Evolutionary conservation across 1,284 basidiomycete genomes (phyloP), one percentile per base, ranked within the genome.

Genomic region (Vanrija humicola): DNA sequence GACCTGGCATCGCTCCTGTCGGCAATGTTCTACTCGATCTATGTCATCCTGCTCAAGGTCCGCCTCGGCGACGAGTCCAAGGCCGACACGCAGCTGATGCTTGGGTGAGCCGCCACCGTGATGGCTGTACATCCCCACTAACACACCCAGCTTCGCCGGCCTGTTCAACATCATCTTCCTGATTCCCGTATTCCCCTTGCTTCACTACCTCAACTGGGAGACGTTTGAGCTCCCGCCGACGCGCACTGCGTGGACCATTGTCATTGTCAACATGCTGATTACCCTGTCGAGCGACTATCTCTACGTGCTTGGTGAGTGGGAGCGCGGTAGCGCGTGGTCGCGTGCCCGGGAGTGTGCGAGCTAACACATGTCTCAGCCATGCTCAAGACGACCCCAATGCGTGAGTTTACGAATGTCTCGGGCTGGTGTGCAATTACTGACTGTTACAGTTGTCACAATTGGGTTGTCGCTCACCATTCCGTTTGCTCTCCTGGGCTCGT

Each of bases 381-480:
- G 93, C 83, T 98, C 60, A 97, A 96, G 80, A 97, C 94, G 3
- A 95, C 93, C 3, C 95, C 90, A 1, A 79, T 92, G 42, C 65
- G 71, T 74, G 38, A 65, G 70, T 63, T 6, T 46, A 26, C n/a
- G 21, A 19, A 43, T 43, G 19, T 43, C 42, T 43, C 42, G 15
- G 23, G 19, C 42, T 43, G 9, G 23, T 43, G 19, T 21, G 23
- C 42, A 43, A 43, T 18, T 42, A 43, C 18, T 43, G 34, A 34
- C 34, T 15, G 6, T 72, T 15, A 50, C 74, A 62, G 88, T 95
- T 21, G 93, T 91, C 14, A 98, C 95, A 0, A 81, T 98, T 56
- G 95, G 96, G 16, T 81, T 98, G 18, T 91, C 88, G 54, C 81
- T 98, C n/a, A 98, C 96, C 0, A 96, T 98, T 69, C 77, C 77